Evolutionary conservation across 441 rosid genomes (phyloP).

Genomic region (Geranium incanum): DNA sequence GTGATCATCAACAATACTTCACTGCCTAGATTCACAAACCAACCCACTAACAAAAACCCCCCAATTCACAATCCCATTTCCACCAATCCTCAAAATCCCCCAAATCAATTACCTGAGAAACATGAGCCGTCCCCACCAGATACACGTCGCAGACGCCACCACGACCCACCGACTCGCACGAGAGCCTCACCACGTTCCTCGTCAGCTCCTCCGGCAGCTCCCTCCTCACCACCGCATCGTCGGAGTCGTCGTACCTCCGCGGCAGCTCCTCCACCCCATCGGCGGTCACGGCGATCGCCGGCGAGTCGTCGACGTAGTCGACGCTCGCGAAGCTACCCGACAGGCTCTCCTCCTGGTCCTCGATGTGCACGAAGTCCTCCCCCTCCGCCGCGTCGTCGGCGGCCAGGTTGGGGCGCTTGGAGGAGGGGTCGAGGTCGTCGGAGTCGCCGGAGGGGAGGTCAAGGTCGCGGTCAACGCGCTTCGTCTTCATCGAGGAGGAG

Average conservation of each 20-base stretch:
- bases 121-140: slow-evolving; percentile 92
- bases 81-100: background rate
- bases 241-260: background rate
- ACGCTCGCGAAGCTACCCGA: background rate
- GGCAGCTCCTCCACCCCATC: too few relatives aligned
- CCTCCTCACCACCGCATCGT: background rate
- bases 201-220: background rate
- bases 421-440: slow-evolving; percentile 24
- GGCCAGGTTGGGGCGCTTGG: slow-evolving; percentile 31
- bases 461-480: slow-evolving; percentile 40
- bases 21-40: too few relatives aligned
- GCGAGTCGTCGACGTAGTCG: background rate
- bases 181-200: slow-evolving; percentile 3
- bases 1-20: too few relatives aligned
- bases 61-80: background rate
- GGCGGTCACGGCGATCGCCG: background rate
- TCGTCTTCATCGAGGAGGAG: slow-evolving; percentile 41
- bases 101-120: slow-evolving; percentile 52
- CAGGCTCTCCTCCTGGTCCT: background rate
- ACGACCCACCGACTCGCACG: background rate
- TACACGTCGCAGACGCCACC: slow-evolving; percentile 76
- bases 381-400: slow-evolving; percentile 12
- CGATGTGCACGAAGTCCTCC: slow-evolving; percentile 8
- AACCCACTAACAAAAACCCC: background rate
- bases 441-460: slow-evolving; percentile 20